These are phyloP conservation scores for Coemansia sp. DNA, from an alignment of 192 early-diverging fungal genomes.

Conservation along the genomic window DNA sequence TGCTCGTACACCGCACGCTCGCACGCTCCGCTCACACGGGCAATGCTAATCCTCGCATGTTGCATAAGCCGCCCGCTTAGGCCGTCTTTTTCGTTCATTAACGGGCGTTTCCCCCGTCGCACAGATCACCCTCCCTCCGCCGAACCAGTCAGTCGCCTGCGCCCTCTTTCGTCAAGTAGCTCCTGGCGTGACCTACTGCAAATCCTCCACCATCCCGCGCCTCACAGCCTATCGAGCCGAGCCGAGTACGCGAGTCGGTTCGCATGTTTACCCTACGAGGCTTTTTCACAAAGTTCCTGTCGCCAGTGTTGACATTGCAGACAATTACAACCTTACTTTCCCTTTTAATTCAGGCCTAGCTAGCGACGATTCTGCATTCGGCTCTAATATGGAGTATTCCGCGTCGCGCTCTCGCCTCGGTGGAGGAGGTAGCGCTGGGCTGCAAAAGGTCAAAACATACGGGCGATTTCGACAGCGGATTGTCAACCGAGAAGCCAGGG, in stretches of 20 bases:
- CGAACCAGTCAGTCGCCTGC: background rate
- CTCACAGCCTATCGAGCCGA: background rate
- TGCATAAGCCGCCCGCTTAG: background rate
- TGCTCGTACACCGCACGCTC: background rate
- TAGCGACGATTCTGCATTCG: background rate
- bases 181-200: background rate
- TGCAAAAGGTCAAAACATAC: slow-evolving; percentile 50
- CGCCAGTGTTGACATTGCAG: background rate
- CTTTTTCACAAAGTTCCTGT: background rate
- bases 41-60: background rate
- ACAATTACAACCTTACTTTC: slow-evolving; percentile 1
- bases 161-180: slow-evolving; percentile 1
- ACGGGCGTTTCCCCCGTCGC: background rate
- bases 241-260: background rate
- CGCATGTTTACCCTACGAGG: background rate
- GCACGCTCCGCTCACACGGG: background rate
- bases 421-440: slow-evolving; percentile 8
- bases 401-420: slow-evolving; percentile 32
- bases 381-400: slow-evolving; percentile 34
- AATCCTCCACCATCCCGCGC: background rate
- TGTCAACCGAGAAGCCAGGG: slow-evolving; percentile 27
- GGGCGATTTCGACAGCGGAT: slow-evolving; percentile 44
- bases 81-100: background rate
- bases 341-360: background rate
- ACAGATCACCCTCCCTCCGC: background rate